A percentile compares a stretch with the other conserved stretches of the same genome.
These are phyloP conservation scores for Calonectria henricotiae DNA, from an alignment of 2,329 filamentous ascomycete species.

Conservation along the genomic window DNA sequence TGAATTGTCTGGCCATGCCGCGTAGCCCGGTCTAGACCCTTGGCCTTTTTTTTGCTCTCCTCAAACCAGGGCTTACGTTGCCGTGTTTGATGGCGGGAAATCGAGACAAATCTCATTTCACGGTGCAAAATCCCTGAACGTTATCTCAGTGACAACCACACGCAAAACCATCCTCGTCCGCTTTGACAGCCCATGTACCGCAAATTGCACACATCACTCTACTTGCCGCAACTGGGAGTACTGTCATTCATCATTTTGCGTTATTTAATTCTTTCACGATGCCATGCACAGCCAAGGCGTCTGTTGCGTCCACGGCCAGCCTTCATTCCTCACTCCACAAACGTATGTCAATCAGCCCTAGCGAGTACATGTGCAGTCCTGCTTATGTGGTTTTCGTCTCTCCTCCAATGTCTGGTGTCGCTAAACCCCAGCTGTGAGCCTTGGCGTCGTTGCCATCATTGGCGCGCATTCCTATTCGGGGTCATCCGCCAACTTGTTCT, in stretches of 20 bases:
- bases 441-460: constrained; percentile 17
- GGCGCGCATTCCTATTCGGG: constrained; percentile 58
- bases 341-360: constrained; percentile 11
- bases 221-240: not conserved
- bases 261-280: not conserved
- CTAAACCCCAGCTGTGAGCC: not conserved
- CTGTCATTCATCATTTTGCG: constrained; percentile 9
- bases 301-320: not conserved
- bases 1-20: constrained; percentile 18
- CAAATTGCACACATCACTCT: constrained; percentile 1
- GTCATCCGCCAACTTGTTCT: constrained; percentile 55
- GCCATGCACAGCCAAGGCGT: not conserved
- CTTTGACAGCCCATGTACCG: constrained; percentile 5
- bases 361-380: constrained; percentile 5
- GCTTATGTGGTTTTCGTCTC: constrained; percentile 20
- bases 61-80: constrained; percentile 1
- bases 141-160: not conserved
- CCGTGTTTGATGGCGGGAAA: not conserved
- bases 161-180: not conserved
- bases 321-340: constrained; percentile 2
- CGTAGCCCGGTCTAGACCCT: constrained; percentile 4
- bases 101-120: constrained; percentile 20
- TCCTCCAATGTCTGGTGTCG: constrained; percentile 9
- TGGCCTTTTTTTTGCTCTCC: not conserved
- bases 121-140: not conserved